These are phyloP conservation scores for Tardiomyces depauwii DNA, from an alignment of 1,139 yeast genomes.

Conservation along the genomic window DNA sequence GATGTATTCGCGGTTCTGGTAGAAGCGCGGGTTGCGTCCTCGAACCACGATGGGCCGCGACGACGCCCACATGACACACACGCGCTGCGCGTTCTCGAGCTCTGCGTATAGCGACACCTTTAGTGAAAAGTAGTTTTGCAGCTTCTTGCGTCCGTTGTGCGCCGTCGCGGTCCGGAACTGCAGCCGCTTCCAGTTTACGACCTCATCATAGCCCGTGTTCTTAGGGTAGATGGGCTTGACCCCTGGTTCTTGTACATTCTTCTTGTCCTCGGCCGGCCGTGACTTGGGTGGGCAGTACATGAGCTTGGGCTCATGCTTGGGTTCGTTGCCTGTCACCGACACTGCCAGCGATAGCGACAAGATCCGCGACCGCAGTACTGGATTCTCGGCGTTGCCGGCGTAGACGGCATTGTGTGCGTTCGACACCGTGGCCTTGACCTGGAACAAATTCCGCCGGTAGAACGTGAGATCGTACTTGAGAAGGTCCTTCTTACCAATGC, in stretches of 20 bases:
- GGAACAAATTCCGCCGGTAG: constrained; percentile 22
- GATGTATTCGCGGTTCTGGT: constrained; percentile 44
- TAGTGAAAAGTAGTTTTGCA: constrained; percentile 47
- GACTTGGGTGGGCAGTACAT: constrained; percentile 17
- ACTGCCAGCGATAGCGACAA: constrained; percentile 19
- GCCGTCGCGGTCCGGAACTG: constrained; percentile 57
- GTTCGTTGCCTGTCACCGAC: constrained; percentile 16
- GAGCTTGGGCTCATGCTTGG: constrained; percentile 16
- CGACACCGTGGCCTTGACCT: constrained; percentile 18
- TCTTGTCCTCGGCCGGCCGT: constrained; percentile 3
- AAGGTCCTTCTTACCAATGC: constrained; percentile 5
- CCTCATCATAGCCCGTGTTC: constrained; percentile 17
- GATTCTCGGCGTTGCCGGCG: constrained; percentile 14
- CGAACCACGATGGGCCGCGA: constrained; percentile 48
- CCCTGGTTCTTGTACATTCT: constrained; percentile 16
- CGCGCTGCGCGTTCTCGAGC: constrained; percentile 20
- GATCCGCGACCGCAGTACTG: constrained; percentile 13
- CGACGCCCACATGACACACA: constrained; percentile 17
- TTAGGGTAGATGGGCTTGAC: constrained; percentile 18
- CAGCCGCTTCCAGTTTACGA: constrained; percentile 28
- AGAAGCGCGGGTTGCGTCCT: constrained; percentile 57
- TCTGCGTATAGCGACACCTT: constrained; percentile 33
- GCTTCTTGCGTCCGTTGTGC: constrained; percentile 46
- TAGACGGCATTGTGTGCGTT: constrained; percentile 20
- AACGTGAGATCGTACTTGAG: constrained; percentile 19